phyloP scores from a whole-genome alignment of 306 rosid species.

The Astragalus glycyphyllos region DNA sequence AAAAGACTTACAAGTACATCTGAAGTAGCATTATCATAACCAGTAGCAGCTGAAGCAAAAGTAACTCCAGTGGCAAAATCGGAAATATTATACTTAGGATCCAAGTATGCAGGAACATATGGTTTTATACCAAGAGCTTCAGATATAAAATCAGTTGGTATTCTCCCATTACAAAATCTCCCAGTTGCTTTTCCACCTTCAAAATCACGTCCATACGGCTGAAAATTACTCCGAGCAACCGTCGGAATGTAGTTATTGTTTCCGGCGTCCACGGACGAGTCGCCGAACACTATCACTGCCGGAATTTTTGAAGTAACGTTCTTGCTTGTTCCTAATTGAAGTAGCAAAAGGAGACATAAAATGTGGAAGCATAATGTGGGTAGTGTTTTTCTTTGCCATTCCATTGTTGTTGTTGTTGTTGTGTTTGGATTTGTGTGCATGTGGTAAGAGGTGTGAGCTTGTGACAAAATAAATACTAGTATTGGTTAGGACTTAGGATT shows the following conservation, averaged over 20 bases:
- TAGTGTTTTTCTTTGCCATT: conserved; percentile 1
- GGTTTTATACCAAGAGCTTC: conserved; percentile 65
- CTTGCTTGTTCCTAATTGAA: not conserved
- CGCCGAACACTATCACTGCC: conserved; percentile 79
- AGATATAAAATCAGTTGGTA: conserved; percentile 80
- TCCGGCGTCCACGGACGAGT: conserved; percentile 93
- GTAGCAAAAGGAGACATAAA: conserved; percentile 33
- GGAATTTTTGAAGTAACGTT: conserved; percentile 48
- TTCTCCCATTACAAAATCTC: conserved; percentile 80
- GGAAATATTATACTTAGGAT: conserved; percentile 71
- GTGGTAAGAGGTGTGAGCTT: conserved; percentile 14
- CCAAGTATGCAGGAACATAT: conserved; percentile 81
- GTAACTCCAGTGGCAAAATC: conserved; percentile 81
- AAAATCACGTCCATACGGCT: conserved; percentile 94
- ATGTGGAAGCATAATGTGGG: conserved; percentile 31
- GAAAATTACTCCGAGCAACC: conserved; percentile 79
- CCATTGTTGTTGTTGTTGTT: conserved; percentile 19
- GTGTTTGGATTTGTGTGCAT: not conserved
- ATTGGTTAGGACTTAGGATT: not conserved
- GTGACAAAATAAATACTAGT: conserved; percentile 48
- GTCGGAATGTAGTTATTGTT: conserved; percentile 91
- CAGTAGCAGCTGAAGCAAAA: conserved; percentile 94
- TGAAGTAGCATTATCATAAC: conserved; percentile 91
- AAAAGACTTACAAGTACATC: conserved; percentile 58
- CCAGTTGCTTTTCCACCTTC: conserved; percentile 76